phyloP scores from a whole-genome alignment of 2,329 filamentous ascomycete species.

The Fusarium hainanense region DNA sequence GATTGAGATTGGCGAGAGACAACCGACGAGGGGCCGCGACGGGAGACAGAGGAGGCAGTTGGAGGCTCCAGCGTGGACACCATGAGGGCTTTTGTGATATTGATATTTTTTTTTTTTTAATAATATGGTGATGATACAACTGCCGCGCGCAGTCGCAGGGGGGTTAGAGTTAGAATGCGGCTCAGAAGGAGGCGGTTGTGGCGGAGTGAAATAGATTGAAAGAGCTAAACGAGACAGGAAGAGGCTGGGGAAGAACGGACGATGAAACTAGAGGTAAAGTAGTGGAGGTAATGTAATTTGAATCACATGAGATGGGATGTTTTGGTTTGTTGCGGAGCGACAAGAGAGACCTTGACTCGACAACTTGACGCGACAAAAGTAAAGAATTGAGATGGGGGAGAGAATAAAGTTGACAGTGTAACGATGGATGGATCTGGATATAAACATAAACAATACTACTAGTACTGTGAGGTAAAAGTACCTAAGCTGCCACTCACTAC shows the following conservation, averaged over 20 bases:
- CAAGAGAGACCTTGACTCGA: not conserved
- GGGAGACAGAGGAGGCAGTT: constrained; percentile 62
- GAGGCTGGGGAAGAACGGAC: constrained; percentile 22
- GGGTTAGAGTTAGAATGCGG: constrained; percentile 1
- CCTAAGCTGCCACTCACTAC: not conserved
- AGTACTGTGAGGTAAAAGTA: not conserved
- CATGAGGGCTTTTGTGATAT: constrained; percentile 57
- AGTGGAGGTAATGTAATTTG: constrained; percentile 9
- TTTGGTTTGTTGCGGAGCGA: constrained; percentile 40
- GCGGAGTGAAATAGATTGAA: constrained; percentile 27
- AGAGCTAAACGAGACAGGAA: constrained; percentile 26
- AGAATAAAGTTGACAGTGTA: not conserved
- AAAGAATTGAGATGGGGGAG: not conserved
- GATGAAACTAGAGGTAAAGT: constrained; percentile 1
- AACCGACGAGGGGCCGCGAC: constrained; percentile 67
- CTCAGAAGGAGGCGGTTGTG: constrained; percentile 21
- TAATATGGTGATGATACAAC: constrained; percentile 2
- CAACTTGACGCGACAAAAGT: constrained; percentile 4
- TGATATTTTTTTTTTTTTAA: constrained; percentile 2
- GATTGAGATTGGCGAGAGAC: constrained; percentile 70
- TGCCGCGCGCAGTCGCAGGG: constrained; percentile 24
- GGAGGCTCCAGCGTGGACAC: constrained; percentile 69
- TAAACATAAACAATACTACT: constrained; percentile 17
- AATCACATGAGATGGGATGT: constrained; percentile 44
- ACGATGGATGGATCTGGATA: not conserved